Evolutionary conservation across 164 flowering plant genomes (phyloP).

Genomic region (Brasenia schreberi): DNA sequence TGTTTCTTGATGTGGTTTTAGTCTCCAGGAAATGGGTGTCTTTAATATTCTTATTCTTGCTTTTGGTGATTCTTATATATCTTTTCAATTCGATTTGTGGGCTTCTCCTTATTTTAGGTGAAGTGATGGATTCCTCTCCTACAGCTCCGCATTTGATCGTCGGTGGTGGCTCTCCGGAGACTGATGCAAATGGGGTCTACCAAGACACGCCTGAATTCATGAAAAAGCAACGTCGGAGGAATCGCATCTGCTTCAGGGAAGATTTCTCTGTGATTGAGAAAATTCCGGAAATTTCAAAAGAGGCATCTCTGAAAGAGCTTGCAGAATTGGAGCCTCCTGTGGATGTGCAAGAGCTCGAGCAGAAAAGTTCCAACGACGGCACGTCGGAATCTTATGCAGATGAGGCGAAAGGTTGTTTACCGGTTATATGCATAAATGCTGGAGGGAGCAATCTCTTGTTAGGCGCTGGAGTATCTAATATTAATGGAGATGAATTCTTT

Average conservation of each 20-base stretch:
- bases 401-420: conserved; percentile 2
- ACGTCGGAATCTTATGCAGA: not conserved
- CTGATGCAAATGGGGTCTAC: conserved; percentile 7
- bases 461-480: conserved; percentile 15
- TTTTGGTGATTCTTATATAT: not conserved
- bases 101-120: not conserved
- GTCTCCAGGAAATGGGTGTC: not conserved
- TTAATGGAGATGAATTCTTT: conserved; percentile 26
- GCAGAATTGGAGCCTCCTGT: not conserved
- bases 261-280: not conserved
- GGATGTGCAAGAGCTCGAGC: not conserved
- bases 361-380: not conserved
- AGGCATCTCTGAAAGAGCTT: not conserved
- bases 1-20: not conserved
- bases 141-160: conserved; percentile 62
- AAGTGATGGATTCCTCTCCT: not conserved
- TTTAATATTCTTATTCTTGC: not conserved
- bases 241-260: conserved; percentile 9
- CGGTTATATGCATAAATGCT: conserved; percentile 31
- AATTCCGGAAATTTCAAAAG: not conserved
- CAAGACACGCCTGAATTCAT: conserved; percentile 34
- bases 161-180: conserved; percentile 49
- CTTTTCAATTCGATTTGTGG: not conserved
- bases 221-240: conserved; percentile 9
- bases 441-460: conserved; percentile 20